Conservation (phyloP, 148 eudicot species). For the Pouteria glomerata region DNA sequence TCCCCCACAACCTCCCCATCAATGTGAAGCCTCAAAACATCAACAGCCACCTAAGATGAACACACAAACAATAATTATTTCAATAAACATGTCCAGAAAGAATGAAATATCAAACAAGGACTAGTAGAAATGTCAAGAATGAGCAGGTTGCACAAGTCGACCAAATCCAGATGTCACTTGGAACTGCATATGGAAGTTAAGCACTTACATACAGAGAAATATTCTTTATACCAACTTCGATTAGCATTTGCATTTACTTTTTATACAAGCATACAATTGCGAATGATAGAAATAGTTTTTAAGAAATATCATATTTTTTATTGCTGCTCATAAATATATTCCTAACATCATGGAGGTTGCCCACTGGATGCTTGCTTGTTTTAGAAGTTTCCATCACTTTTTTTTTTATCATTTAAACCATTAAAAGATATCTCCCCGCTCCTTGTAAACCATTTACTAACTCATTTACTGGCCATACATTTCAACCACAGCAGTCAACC, state of each 20-base stretch:
- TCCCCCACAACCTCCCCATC: conserved; percentile 66
- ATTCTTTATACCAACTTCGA: background rate
- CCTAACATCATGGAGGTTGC: background rate
- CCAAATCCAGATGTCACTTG: background rate
- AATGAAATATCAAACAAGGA: background rate
- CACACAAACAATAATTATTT: background rate
- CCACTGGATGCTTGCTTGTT: background rate
- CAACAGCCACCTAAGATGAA: conserved; percentile 43
- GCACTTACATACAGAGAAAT: background rate
- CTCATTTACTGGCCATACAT: background rate
- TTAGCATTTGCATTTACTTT: background rate
- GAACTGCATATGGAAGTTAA: background rate
- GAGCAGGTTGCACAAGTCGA: background rate
- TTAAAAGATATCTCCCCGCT: background rate
- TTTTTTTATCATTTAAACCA: background rate
- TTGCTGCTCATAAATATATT: background rate
- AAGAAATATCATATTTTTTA: background rate
- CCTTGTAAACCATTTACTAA: background rate
- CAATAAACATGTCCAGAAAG: background rate
- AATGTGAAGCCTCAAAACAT: conserved; percentile 48
- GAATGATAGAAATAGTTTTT: background rate
- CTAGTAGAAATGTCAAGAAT: background rate
- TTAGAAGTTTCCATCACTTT: background rate
- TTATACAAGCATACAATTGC: background rate
- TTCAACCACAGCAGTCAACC: background rate